These are phyloP conservation scores for Cyberlindnera saturnus DNA, from an alignment of 805 yeast genomes.

Conservation along the genomic window DNA sequence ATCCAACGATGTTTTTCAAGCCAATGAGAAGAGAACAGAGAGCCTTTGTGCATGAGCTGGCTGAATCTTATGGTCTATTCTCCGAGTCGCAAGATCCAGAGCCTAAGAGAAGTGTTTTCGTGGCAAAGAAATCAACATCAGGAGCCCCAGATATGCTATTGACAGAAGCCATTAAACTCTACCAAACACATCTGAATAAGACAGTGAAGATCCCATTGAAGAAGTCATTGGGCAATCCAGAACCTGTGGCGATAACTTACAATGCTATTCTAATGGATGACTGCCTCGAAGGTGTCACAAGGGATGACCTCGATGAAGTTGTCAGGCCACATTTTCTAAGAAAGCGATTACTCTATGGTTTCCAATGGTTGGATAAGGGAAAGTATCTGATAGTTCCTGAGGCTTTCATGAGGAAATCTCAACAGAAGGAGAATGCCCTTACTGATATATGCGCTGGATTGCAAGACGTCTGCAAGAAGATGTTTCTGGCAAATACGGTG, in stretches of 20 bases:
- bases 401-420: slow-evolving; percentile 27
- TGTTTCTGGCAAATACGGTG: slow-evolving; percentile 45
- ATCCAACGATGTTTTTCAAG: slow-evolving; percentile 52
- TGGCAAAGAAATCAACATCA: slow-evolving; percentile 32
- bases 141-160: slow-evolving; percentile 40
- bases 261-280: slow-evolving; percentile 53
- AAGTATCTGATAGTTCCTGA: slow-evolving; percentile 38
- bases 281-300: slow-evolving; percentile 46
- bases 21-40: slow-evolving; percentile 72
- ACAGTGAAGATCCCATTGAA: slow-evolving; percentile 2
- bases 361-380: slow-evolving; percentile 38
- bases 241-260: slow-evolving; percentile 19
- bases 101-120: slow-evolving; percentile 67
- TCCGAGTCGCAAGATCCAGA: slow-evolving; percentile 78
- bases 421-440: slow-evolving; percentile 38
- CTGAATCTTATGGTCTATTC: slow-evolving; percentile 50
- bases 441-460: slow-evolving; percentile 33
- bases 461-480: slow-evolving; percentile 28
- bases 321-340: slow-evolving; percentile 18
- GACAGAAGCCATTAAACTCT: slow-evolving; percentile 34
- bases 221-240: not conserved
- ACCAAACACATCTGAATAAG: slow-evolving; percentile 28
- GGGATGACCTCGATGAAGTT: slow-evolving; percentile 25
- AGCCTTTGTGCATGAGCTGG: slow-evolving; percentile 61
- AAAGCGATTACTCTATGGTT: slow-evolving; percentile 17